Evolutionary conservation across 1,139 yeast species (phyloP).

Genomic region (Geotrichum cucujoidarum): DNA sequence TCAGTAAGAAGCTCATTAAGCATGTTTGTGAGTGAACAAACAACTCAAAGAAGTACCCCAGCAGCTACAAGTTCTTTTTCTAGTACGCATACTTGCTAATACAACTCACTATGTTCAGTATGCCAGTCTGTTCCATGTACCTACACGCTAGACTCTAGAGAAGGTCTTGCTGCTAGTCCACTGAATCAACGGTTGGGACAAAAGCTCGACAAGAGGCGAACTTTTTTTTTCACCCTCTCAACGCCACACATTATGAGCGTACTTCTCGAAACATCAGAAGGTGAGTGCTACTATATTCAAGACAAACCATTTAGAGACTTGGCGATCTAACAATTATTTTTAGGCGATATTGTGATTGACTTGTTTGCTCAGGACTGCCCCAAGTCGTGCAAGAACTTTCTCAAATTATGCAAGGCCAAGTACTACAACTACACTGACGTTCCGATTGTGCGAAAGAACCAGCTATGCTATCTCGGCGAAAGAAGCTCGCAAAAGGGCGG

Average conservation of each 20-base stretch:
- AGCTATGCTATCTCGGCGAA: slow-evolving; percentile 13
- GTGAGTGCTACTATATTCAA: too few relatives aligned
- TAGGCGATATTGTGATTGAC: slow-evolving; percentile 53
- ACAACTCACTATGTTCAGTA: too few relatives aligned
- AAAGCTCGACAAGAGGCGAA: too few relatives aligned
- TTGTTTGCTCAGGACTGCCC: slow-evolving; percentile 40
- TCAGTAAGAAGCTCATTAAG: too few relatives aligned
- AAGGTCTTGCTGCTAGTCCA: too few relatives aligned
- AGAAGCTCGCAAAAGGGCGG: slow-evolving; percentile 1
- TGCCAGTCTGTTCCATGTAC: too few relatives aligned
- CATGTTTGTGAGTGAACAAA: too few relatives aligned
- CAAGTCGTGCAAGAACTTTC: slow-evolving; percentile 44
- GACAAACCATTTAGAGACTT: background rate
- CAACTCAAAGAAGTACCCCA: too few relatives aligned
- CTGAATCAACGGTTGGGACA: too few relatives aligned
- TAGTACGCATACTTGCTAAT: too few relatives aligned
- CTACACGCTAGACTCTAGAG: too few relatives aligned
- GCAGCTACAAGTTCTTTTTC: too few relatives aligned
- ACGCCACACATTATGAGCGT: slow-evolving; percentile 48
- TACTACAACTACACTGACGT: slow-evolving; percentile 53
- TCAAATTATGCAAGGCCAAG: slow-evolving; percentile 51
- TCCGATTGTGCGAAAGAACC: slow-evolving; percentile 40
- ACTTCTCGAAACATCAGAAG: slow-evolving; percentile 51
- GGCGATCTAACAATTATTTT: background rate
- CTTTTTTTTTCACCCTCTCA: slow-evolving; percentile 5